phyloP scores from a whole-genome alignment of 495 filamentous ascomycete species.

The Talaromyces wortmannii region DNA sequence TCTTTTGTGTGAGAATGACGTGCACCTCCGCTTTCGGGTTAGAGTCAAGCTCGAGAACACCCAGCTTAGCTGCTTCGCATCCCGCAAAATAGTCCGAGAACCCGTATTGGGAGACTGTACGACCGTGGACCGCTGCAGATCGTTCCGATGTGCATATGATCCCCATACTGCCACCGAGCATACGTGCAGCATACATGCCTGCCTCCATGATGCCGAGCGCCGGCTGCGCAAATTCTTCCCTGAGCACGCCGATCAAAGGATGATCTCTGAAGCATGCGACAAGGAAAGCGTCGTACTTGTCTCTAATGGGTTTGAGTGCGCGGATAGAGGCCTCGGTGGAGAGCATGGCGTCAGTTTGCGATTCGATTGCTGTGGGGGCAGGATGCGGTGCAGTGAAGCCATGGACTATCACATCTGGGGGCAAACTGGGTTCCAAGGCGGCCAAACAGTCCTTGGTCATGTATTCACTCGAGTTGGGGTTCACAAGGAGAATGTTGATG shows the following conservation, averaged over 20 bases:
- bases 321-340: constrained; percentile 30
- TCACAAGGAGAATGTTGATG: constrained; percentile 32
- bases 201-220: constrained; percentile 48
- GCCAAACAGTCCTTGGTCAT: constrained; percentile 39
- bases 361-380: constrained; percentile 39
- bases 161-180: constrained; percentile 30
- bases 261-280: constrained; percentile 45
- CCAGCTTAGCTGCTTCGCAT: constrained; percentile 26
- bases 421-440: constrained; percentile 29
- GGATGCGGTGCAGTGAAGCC: constrained; percentile 39
- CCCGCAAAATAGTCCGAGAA: constrained; percentile 30
- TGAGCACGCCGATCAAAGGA: constrained; percentile 38
- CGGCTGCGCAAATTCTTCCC: constrained; percentile 34
- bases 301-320: constrained; percentile 27
- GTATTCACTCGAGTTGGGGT: constrained; percentile 38
- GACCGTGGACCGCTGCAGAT: constrained; percentile 28
- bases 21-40: constrained; percentile 26
- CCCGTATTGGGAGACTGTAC: constrained; percentile 33
- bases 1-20: not conserved
- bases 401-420: constrained; percentile 29
- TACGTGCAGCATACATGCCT: constrained; percentile 25
- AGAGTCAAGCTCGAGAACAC: constrained; percentile 33
- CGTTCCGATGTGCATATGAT: constrained; percentile 31
- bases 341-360: constrained; percentile 34
- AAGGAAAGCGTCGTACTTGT: constrained; percentile 39